Conservation (phyloP, 2,329 filamentous ascomycete genomes). For the Diaporthe australafricana region DNA sequence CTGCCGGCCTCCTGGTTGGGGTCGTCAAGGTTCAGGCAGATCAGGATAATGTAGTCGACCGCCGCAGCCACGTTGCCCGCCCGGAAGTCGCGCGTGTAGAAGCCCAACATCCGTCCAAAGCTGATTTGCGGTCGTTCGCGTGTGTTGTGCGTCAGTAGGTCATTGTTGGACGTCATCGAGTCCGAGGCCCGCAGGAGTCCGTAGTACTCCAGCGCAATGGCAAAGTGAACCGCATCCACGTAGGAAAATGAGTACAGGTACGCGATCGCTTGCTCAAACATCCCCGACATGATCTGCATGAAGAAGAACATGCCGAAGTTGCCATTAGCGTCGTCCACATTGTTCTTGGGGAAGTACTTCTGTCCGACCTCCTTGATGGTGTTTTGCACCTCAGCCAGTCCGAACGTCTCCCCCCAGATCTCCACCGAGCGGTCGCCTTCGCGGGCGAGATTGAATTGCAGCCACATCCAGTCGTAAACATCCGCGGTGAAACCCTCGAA, state of each 20-base stretch:
- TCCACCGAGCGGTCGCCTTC: conserved; percentile 73
- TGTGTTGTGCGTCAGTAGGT: conserved; percentile 74
- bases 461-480: conserved; percentile 79
- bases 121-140: conserved; percentile 85
- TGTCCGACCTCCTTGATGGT: conserved; percentile 90
- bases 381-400: conserved; percentile 75
- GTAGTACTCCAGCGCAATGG: conserved; percentile 89
- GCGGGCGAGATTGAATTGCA: conserved; percentile 76
- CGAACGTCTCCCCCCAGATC: conserved; percentile 74
- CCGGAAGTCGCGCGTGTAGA: conserved; percentile 96
- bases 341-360: conserved; percentile 87
- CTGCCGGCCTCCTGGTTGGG: conserved; percentile 69
- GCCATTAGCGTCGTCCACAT: conserved; percentile 78
- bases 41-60: conserved; percentile 91
- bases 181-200: conserved; percentile 89
- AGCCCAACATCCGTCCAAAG: conserved; percentile 92
- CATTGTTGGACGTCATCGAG: conserved; percentile 78
- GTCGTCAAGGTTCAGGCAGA: conserved; percentile 87
- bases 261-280: conserved; percentile 93
- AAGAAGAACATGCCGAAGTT: conserved; percentile 94
- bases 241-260: conserved; percentile 94
- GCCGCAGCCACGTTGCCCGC: conserved; percentile 89
- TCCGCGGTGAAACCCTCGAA: conserved; percentile 72
- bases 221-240: conserved; percentile 94
- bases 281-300: conserved; percentile 87